Evolutionary conservation across 164 flowering plant species (phyloP).

Genomic region (Echeveria elegans): DNA sequence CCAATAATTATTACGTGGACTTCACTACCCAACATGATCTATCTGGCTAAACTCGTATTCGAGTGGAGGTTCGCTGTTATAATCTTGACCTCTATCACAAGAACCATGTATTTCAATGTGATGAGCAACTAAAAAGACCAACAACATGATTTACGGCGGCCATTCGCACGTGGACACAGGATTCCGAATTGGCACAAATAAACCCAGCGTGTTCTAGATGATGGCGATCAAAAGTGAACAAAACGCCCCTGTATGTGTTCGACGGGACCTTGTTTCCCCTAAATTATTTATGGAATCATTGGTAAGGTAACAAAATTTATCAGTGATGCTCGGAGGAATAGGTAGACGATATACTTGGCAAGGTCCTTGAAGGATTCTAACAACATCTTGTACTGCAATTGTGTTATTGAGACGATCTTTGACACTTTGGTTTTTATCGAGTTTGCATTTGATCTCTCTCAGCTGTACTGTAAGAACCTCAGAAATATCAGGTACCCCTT

Average conservation of each 20-base stretch:
- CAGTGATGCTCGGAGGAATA: not conserved
- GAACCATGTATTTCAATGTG: not conserved
- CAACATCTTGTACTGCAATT: constrained; percentile 75
- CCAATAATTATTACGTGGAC: constrained; percentile 25
- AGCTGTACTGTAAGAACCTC: constrained; percentile 73
- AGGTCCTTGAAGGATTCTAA: constrained; percentile 79
- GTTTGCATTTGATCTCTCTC: constrained; percentile 83
- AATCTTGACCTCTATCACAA: constrained; percentile 55
- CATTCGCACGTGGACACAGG: constrained; percentile 62
- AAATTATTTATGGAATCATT: not conserved
- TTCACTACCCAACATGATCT: constrained; percentile 65
- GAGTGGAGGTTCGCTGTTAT: constrained; percentile 44
- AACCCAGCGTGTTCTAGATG: constrained; percentile 98
- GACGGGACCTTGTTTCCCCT: constrained; percentile 99
- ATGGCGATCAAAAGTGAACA: constrained; percentile 87
- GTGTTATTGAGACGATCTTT: constrained; percentile 65
- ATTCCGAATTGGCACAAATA: constrained; percentile 83
- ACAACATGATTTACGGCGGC: constrained; percentile 59
- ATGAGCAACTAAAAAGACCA: not conserved
- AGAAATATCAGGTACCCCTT: constrained; percentile 86
- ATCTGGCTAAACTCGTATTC: constrained; percentile 54
- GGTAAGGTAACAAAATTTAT: not conserved
- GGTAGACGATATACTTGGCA: constrained; percentile 45
- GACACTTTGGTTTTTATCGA: constrained; percentile 57
- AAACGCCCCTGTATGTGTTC: constrained; percentile 80